Base-by-base conservation (phyloP, 2,329 filamentous ascomycete genomes). In the Venturia effusa region DNA sequence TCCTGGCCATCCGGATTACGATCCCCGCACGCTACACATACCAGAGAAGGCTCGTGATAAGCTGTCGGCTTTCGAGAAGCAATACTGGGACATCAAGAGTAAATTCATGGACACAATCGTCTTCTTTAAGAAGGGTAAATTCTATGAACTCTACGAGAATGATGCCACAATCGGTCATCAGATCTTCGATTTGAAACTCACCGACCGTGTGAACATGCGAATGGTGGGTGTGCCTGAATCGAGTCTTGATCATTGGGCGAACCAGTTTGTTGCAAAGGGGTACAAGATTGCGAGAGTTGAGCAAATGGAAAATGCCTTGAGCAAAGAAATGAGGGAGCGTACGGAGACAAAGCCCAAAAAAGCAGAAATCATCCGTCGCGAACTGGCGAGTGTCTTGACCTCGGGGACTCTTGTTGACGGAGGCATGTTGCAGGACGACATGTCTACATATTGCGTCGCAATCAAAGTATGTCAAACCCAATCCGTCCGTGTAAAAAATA, bases 111-210 rank as follows among this genome's bases (percentile, higher is more conserved):
- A 97, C 68, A 97, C 92, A 0, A 88, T 99, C 57, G 93, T 99
- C 19, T 99, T 99, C 77, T 99, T 99, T 86, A 99, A 97, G 77
- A 99, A 99, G 80, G 94, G 94, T 71, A 99, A 99, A 71, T 99
- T 99, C 76, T 99, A 97, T 72, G 94, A 99, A 74, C 82, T 99
- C 0, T 99, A 97, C 71, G 94, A 99, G 74, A 96, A 97, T 66
- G 94, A 99, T 75, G 94, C 94, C 5, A 96, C 93, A 0, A 88
- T 97, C 64, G 94, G 94, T 4, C 92, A 99, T 72, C 94, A 97
- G 74, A 81, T 97, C 19, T 99, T 99, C 70, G 94, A 99, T 74
- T 83, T 99, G 64, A 99, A 99, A 78, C 87, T 99, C 73, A 99
- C 94, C 0, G 94, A 99, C 70, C 85, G 94, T 63, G 94, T 99